These are phyloP conservation scores for Ascosphaera aggregata DNA, from an alignment of 2,329 filamentous ascomycete species.

Conservation along the genomic window DNA sequence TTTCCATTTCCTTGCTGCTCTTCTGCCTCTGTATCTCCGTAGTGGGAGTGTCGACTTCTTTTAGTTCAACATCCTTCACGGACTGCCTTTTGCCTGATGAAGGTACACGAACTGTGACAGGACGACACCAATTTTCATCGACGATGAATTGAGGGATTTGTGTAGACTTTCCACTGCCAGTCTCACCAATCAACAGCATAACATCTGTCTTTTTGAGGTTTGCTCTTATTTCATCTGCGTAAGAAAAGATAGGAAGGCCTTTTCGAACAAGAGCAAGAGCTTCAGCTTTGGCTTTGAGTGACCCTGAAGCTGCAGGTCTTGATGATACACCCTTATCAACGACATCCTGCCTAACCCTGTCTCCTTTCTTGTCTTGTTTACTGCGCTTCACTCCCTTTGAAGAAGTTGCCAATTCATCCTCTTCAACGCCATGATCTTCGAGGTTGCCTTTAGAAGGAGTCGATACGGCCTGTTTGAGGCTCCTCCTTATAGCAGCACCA, in stretches of 20 bases:
- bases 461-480: neutral
- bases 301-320: slow-evolving; percentile 8
- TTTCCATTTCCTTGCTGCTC: slow-evolving; percentile 18
- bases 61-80: slow-evolving; percentile 8
- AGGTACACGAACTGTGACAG: slow-evolving; percentile 28
- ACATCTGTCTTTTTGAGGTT: slow-evolving; percentile 44
- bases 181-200: slow-evolving; percentile 75
- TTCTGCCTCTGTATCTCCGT: slow-evolving; percentile 3
- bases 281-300: slow-evolving; percentile 23
- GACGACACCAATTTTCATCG: slow-evolving; percentile 54
- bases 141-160: slow-evolving; percentile 84
- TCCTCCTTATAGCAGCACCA: neutral
- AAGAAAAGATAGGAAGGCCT: slow-evolving; percentile 57
- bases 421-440: too few species aligned
- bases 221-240: slow-evolving; percentile 44
- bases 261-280: slow-evolving; percentile 31
- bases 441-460: neutral
- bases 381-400: neutral
- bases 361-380: neutral
- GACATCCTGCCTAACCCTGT: neutral
- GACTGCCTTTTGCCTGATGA: neutral
- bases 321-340: neutral
- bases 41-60: slow-evolving; percentile 4
- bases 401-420: neutral
- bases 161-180: slow-evolving; percentile 89